phyloP scores from a whole-genome alignment of 2,329 filamentous ascomycete species.

The Fusarium denticulatum region DNA sequence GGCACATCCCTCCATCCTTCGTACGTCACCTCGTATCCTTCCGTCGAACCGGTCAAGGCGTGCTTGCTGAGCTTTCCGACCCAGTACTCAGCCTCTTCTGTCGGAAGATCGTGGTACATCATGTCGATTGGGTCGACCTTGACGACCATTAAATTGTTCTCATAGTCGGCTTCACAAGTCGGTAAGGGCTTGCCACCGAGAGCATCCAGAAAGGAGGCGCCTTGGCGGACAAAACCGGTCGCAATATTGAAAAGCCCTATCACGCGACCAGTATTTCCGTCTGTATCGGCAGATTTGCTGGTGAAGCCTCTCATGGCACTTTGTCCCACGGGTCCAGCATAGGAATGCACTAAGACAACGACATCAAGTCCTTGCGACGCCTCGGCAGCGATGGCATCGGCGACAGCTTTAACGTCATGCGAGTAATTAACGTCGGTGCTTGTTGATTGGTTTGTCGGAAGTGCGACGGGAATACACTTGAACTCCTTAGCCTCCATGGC shows the following conservation, averaged over 20 bases:
- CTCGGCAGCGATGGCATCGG: conserved; percentile 49
- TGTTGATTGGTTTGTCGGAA: conserved; percentile 50
- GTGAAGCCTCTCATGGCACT: conserved; percentile 58
- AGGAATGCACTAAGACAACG: conserved; percentile 59
- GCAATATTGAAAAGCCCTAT: conserved; percentile 57
- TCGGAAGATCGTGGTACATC: conserved; percentile 61
- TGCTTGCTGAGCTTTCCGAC: conserved; percentile 53
- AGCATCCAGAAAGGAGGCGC: conserved; percentile 53
- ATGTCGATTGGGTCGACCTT: conserved; percentile 51
- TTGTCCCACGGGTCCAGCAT: conserved; percentile 57
- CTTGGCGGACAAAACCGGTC: conserved; percentile 54
- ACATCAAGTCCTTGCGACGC: conserved; percentile 53
- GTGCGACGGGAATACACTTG: conserved; percentile 49
- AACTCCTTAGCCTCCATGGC: conserved; percentile 47
- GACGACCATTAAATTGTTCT: conserved; percentile 55
- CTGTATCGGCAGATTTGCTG: background rate
- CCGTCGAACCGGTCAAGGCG: conserved; percentile 55
- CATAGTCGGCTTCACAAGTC: conserved; percentile 50
- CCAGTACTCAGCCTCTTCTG: conserved; percentile 56
- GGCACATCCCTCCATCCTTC: conserved; percentile 60
- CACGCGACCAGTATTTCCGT: conserved; percentile 47
- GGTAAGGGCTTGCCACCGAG: conserved; percentile 56
- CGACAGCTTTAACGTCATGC: conserved; percentile 54
- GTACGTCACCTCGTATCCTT: conserved; percentile 56
- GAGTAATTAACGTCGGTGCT: conserved; percentile 51